Evolutionary conservation across 169 alveolate species (phyloP).

Genomic region (Plasmodium vivax): DNA sequence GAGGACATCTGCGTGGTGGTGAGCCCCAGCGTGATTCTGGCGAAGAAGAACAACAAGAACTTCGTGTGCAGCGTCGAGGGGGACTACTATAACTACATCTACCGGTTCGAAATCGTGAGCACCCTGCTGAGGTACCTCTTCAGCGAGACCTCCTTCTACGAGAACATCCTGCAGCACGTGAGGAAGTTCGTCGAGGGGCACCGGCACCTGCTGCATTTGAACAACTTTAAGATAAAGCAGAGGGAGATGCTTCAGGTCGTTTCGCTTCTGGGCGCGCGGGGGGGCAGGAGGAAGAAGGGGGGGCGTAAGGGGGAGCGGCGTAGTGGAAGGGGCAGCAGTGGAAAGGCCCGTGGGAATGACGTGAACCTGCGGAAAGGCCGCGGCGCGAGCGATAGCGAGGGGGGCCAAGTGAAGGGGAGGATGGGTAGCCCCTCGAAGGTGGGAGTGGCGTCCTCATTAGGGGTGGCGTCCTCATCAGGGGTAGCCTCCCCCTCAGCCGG

Average conservation of each 20-base stretch:
- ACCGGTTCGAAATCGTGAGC: constrained; percentile 1
- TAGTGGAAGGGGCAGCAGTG: not conserved
- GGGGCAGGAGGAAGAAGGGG: not conserved
- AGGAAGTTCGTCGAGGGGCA: constrained; percentile 22
- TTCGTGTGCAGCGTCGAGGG: constrained; percentile 61
- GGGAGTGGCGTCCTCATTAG: no score
- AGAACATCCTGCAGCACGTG: not conserved
- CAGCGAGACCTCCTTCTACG: constrained; percentile 21
- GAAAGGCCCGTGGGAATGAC: no score
- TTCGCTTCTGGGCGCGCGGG: not conserved
- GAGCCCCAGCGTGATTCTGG: not conserved
- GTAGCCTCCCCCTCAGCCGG: no score
- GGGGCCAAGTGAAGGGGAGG: not conserved
- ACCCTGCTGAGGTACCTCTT: constrained; percentile 20
- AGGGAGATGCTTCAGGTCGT: not conserved
- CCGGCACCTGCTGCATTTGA: constrained; percentile 9
- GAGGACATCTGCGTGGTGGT: not conserved
- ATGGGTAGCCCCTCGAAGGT: not conserved
- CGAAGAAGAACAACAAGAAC: constrained; percentile 36
- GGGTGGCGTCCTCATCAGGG: no score
- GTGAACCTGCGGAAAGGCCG: no score
- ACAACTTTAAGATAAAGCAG: constrained; percentile 14
- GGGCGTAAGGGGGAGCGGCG: not conserved
- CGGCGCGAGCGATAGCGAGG: not conserved
- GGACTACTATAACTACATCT: constrained; percentile 46